These are phyloP conservation scores for Maudiozyma bulderi DNA, from an alignment of 805 yeast genomes.

Conservation along the genomic window DNA sequence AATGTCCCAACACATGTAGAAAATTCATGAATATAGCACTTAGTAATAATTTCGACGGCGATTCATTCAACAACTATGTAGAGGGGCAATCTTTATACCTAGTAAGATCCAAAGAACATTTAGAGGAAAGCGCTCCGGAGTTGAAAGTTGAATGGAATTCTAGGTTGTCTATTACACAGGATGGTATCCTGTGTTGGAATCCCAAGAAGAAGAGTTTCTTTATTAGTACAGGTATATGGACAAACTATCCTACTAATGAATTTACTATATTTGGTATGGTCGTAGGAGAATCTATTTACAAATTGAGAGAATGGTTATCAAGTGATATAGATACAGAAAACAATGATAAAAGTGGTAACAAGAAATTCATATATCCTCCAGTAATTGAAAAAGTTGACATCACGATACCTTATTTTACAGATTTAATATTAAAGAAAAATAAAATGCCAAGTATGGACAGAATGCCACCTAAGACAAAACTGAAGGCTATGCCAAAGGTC, in stretches of 20 bases:
- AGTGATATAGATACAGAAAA: conserved; percentile 32
- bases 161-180: conserved; percentile 39
- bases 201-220: conserved; percentile 30
- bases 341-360: conserved; percentile 25
- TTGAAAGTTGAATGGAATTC: conserved; percentile 37
- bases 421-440: neutral
- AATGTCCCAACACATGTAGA: conserved; percentile 42
- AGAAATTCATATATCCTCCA: conserved; percentile 44
- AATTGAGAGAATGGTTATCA: conserved; percentile 39
- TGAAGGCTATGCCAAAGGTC: conserved; percentile 26
- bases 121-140: neutral
- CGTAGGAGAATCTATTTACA: conserved; percentile 46
- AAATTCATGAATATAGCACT: conserved; percentile 42
- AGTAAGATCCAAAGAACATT: neutral
- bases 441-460: neutral
- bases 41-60: conserved; percentile 34
- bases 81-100: neutral
- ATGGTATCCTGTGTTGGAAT: conserved; percentile 50
- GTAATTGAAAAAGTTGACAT: conserved; percentile 34
- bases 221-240: conserved; percentile 40
- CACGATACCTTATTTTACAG: conserved; percentile 38
- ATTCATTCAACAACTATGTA: conserved; percentile 26
- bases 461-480: conserved; percentile 1
- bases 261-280: conserved; percentile 49
- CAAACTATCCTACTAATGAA: conserved; percentile 36